phyloP scores from a whole-genome alignment of 2,329 filamentous ascomycete species.

The Talaromyces marneffei region DNA sequence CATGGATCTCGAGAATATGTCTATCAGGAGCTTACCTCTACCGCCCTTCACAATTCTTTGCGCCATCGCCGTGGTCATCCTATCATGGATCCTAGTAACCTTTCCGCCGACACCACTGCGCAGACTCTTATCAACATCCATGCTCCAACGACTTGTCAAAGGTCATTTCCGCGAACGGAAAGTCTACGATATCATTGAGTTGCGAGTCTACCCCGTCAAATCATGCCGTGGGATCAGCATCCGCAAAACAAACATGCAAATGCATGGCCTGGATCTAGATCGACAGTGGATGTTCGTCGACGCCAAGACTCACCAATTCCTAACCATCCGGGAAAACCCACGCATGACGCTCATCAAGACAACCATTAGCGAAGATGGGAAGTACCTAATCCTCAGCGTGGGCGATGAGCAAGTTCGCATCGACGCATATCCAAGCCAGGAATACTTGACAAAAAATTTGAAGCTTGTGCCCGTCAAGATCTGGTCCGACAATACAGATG shows the following conservation, averaged over 20 bases:
- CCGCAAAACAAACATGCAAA: slow-evolving; percentile 46
- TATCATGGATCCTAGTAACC: background rate
- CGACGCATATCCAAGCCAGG: slow-evolving; percentile 48
- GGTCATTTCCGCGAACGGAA: background rate
- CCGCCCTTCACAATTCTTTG: background rate
- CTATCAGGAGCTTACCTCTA: background rate
- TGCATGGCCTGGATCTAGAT: slow-evolving; percentile 56
- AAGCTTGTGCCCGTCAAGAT: slow-evolving; percentile 48
- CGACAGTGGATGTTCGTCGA: slow-evolving; percentile 63
- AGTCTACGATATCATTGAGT: slow-evolving; percentile 27
- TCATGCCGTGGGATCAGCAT: slow-evolving; percentile 59
- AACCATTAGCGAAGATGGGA: slow-evolving; percentile 40
- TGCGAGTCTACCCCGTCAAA: slow-evolving; percentile 61
- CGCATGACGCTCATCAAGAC: slow-evolving; percentile 60
- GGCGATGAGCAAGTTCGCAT: slow-evolving; percentile 42
- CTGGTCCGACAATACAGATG: slow-evolving; percentile 56
- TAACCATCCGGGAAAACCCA: slow-evolving; percentile 57
- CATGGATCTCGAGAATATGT: background rate
- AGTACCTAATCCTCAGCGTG: slow-evolving; percentile 34
- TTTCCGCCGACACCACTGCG: slow-evolving; percentile 5
- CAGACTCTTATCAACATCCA: background rate
- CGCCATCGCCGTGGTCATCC: slow-evolving; percentile 4
- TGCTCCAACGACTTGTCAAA: background rate
- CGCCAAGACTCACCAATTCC: slow-evolving; percentile 48
- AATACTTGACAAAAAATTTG: slow-evolving; percentile 53